These are phyloP conservation scores for Fraxinus floribunda DNA, from an alignment of 305 asterid genomes.

Conservation along the genomic window DNA sequence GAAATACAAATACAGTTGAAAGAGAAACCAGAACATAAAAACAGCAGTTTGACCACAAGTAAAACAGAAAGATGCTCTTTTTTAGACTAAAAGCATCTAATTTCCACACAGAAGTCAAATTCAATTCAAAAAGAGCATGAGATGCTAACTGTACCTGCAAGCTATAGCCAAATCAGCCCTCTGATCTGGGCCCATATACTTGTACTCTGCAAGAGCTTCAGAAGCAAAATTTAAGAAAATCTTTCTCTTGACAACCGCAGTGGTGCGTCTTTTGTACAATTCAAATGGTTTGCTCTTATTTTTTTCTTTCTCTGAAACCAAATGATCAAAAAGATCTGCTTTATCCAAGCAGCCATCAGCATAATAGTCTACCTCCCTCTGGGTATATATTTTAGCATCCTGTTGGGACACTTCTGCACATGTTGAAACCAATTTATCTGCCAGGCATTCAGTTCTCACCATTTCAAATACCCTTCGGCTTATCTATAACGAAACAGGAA, in stretches of 20 bases:
- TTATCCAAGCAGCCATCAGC: conserved; percentile 38
- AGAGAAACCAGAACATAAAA: background rate
- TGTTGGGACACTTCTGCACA: conserved; percentile 16
- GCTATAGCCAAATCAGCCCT: conserved; percentile 85
- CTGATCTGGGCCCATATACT: conserved; percentile 89
- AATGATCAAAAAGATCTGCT: conserved; percentile 24
- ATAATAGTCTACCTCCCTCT: conserved; percentile 37
- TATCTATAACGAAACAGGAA: conserved; percentile 47
- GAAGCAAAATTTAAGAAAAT: conserved; percentile 71
- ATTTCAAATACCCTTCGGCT: conserved; percentile 46
- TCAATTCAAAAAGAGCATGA: background rate
- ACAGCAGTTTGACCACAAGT: conserved; percentile 4
- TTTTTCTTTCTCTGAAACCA: conserved; percentile 39
- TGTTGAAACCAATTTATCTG: background rate
- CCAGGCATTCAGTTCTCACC: conserved; percentile 25
- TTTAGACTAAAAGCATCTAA: conserved; percentile 6
- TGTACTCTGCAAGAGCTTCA: conserved; percentile 85
- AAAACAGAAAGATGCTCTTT: background rate
- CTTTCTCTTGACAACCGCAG: conserved; percentile 63
- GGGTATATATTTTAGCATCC: conserved; percentile 40
- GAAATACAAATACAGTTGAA: background rate
- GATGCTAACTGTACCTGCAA: conserved; percentile 72
- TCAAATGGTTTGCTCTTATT: conserved; percentile 63
- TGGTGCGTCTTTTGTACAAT: conserved; percentile 82
- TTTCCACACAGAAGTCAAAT: background rate